phyloP scores from a whole-genome alignment of 2,329 filamentous ascomycete species.

The Phoma sp. region DNA sequence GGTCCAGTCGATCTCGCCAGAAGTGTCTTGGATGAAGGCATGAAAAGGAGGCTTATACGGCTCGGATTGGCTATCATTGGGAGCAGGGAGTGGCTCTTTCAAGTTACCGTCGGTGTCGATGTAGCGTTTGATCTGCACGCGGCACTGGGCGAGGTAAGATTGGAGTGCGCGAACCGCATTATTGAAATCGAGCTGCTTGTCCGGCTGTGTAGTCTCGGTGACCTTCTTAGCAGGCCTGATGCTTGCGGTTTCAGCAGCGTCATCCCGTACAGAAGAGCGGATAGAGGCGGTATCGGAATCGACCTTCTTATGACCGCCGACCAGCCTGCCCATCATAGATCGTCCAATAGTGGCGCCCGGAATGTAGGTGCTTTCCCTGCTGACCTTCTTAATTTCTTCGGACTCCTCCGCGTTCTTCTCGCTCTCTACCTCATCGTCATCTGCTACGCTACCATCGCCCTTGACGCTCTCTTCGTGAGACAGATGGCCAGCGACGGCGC shows the following conservation, averaged over 20 bases:
- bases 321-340: constrained; percentile 56
- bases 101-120: constrained; percentile 64
- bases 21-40: constrained; percentile 47
- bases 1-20: constrained; percentile 62
- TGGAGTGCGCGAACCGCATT: constrained; percentile 82
- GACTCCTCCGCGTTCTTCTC: constrained; percentile 28
- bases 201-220: constrained; percentile 54
- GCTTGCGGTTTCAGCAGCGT: constrained; percentile 63
- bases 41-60: constrained; percentile 51
- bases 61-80: constrained; percentile 46
- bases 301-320: constrained; percentile 53
- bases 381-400: constrained; percentile 26
- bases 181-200: constrained; percentile 69
- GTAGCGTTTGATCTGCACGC: constrained; percentile 67
- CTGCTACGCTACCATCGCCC: constrained; percentile 47
- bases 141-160: constrained; percentile 85
- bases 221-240: constrained; percentile 51
- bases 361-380: constrained; percentile 24
- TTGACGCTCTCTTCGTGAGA: constrained; percentile 66
- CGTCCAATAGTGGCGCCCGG: constrained; percentile 40
- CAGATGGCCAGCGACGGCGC: constrained; percentile 79
- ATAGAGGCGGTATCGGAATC: constrained; percentile 64
- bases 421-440: constrained; percentile 35
- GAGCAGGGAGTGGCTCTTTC: constrained; percentile 62
- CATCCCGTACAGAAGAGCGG: constrained; percentile 61